A percentile compares a stretch with the other conserved stretches of the same genome.
Conservation (phyloP, 1,139 yeast genomes). For the Sugiyamaella japonica region DNA sequence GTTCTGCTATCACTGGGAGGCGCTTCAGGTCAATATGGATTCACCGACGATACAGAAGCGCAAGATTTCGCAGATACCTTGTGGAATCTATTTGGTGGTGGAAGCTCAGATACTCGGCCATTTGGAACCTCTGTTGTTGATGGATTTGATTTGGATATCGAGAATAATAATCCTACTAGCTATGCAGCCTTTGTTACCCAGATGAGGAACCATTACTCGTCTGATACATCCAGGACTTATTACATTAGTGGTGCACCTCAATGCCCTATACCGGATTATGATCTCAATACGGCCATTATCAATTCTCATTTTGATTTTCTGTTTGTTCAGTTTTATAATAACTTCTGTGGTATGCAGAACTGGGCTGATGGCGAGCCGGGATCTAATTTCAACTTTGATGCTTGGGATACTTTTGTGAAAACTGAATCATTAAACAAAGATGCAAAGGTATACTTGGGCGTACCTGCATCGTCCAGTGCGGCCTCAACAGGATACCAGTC, state of each 20-base stretch:
- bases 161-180: conserved; percentile 53
- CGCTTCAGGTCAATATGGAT: conserved; percentile 76
- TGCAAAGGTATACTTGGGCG: conserved; percentile 63
- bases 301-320: conserved; percentile 74
- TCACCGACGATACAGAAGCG: conserved; percentile 60
- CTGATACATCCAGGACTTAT: conserved; percentile 49
- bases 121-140: conserved; percentile 65
- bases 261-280: conserved; percentile 88
- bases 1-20: conserved; percentile 90
- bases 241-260: conserved; percentile 93
- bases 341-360: conserved; percentile 56
- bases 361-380: conserved; percentile 25
- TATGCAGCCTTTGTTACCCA: conserved; percentile 50
- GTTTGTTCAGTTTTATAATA: conserved; percentile 90
- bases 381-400: conserved; percentile 67
- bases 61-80: conserved; percentile 66
- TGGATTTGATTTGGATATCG: conserved; percentile 74
- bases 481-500: conserved; percentile 65
- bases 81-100: conserved; percentile 87
- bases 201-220: conserved; percentile 56
- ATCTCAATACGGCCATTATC: conserved; percentile 64
- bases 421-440: conserved; percentile 61
- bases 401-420: conserved; percentile 73
- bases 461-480: conserved; percentile 66
- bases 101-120: conserved; percentile 61